phyloP scores from a whole-genome alignment of 768 basidiomycete species.

The Auricularia sp. region DNA sequence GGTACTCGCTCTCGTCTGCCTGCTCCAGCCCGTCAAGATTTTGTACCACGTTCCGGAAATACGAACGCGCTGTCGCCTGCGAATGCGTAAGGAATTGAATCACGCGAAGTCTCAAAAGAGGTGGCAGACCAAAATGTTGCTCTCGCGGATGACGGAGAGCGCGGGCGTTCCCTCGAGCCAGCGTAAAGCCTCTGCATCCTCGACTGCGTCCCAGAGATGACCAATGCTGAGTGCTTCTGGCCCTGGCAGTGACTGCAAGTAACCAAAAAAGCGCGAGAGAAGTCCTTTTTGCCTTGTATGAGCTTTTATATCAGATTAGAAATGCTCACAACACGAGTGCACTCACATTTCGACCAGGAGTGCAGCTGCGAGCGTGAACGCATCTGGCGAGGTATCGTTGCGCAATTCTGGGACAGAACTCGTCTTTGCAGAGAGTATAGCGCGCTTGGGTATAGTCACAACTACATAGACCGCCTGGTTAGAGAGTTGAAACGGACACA shows the following conservation, averaged over 20 bases:
- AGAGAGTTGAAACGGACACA: no score
- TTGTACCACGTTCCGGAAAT: background rate
- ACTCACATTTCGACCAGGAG: background rate
- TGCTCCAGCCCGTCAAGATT: background rate
- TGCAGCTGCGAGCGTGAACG: background rate
- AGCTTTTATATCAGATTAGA: no score
- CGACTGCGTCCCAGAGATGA: background rate
- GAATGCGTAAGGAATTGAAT: background rate
- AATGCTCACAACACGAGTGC: background rate
- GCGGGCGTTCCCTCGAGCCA: background rate
- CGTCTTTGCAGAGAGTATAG: background rate
- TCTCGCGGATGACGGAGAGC: background rate
- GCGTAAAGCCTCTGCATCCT: background rate
- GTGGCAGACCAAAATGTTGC: background rate
- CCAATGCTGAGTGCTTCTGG: background rate
- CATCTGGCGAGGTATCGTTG: background rate
- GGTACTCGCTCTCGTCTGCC: slow-evolving; percentile 28
- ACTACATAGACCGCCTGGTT: background rate
- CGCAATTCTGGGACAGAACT: background rate
- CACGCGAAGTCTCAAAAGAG: background rate
- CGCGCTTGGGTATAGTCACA: background rate
- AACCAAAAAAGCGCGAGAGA: background rate
- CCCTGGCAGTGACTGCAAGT: background rate
- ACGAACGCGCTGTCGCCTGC: background rate
- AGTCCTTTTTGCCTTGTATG: background rate